Conservation (phyloP, 371 early-diverging fungal genomes). For the Coemansia linderi region DNA sequence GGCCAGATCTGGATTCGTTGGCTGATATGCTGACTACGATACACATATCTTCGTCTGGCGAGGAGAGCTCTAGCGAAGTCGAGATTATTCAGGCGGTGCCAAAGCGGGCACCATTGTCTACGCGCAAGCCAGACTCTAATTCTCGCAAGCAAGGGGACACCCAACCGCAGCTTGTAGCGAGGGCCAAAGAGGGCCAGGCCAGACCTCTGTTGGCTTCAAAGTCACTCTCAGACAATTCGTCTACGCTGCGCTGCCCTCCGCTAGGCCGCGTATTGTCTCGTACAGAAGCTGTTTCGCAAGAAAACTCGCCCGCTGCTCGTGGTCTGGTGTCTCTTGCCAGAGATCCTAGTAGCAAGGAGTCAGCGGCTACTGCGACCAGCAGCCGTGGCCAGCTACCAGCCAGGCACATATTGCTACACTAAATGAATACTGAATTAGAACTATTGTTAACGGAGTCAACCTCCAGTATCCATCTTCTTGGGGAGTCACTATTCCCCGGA, state of each 20-base stretch:
- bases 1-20: slow-evolving; percentile 10
- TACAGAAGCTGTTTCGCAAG: not conserved
- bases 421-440: not conserved
- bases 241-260: not conserved
- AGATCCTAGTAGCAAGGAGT: not conserved
- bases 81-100: slow-evolving; percentile 7
- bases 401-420: not conserved
- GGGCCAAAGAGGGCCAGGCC: not conserved
- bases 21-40: slow-evolving; percentile 16
- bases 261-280: not conserved
- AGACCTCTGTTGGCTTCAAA: not conserved
- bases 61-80: slow-evolving; percentile 21
- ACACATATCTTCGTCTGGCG: slow-evolving; percentile 30
- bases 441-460: no score
- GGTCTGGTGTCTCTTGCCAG: not conserved
- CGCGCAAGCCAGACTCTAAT: not conserved
- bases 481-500: no score
- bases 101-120: not conserved
- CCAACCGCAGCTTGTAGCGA: not conserved
- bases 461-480: no score
- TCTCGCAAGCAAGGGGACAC: not conserved
- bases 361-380: not conserved
- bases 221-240: not conserved
- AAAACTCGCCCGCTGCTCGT: slow-evolving; percentile 5
- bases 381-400: not conserved